Percentiles rank a stretch among this genome's conserved stretches.
phyloP scores from a whole-genome alignment of 352 stramenopile species.

The Saprolegnia parasitica region DNA sequence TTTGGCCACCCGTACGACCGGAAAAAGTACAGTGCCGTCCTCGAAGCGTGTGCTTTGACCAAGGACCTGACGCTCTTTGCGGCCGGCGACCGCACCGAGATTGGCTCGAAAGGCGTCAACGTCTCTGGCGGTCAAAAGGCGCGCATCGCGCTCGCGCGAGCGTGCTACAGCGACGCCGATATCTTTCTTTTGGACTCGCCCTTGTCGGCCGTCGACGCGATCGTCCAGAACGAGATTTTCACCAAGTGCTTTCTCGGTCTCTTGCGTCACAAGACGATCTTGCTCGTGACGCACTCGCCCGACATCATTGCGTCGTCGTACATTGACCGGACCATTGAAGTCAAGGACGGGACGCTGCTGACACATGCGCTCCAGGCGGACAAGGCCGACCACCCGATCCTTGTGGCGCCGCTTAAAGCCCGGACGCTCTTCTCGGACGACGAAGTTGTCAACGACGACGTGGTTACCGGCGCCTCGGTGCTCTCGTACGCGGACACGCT shows the following conservation, averaged over 20 bases:
- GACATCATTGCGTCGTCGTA: constrained; percentile 37
- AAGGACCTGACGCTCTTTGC: constrained; percentile 86
- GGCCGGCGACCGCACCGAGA: constrained; percentile 89
- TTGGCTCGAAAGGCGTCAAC: constrained; percentile 66
- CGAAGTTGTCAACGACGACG: not conserved
- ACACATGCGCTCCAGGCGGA: not conserved
- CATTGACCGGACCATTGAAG: constrained; percentile 28
- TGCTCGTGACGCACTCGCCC: constrained; percentile 76
- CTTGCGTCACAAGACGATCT: constrained; percentile 55
- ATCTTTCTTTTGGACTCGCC: constrained; percentile 27
- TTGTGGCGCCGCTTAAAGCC: constrained; percentile 33
- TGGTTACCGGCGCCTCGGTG: not conserved
- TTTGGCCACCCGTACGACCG: constrained; percentile 45
- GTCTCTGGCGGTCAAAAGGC: constrained; percentile 46
- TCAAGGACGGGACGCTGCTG: not conserved
- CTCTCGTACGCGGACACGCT: constrained; percentile 13
- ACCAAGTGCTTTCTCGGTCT: constrained; percentile 58
- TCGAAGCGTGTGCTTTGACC: constrained; percentile 71
- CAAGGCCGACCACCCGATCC: constrained; percentile 11
- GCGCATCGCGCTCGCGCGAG: constrained; percentile 26
- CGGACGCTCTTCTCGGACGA: not conserved
- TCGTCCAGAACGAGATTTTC: constrained; percentile 88
- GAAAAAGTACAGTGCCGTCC: constrained; percentile 43
- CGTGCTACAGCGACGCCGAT: constrained; percentile 24
- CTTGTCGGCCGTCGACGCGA: constrained; percentile 77